Conservation (phyloP, 768 basidiomycete species). For the Collybia sp. region DNA sequence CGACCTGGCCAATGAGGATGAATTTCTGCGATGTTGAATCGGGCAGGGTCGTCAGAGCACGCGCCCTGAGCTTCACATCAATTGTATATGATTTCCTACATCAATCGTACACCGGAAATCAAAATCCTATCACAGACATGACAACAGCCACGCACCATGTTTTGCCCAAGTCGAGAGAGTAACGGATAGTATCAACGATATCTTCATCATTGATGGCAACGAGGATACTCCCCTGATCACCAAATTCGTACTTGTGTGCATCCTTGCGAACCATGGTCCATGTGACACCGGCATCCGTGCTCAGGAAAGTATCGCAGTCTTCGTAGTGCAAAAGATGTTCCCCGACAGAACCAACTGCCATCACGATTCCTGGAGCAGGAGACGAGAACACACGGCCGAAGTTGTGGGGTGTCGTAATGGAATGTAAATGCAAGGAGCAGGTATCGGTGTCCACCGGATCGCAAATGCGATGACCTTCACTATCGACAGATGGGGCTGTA, state of each 20-base stretch:
- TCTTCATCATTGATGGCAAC: slow-evolving; percentile 87
- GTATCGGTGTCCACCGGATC: slow-evolving; percentile 45
- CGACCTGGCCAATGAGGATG: slow-evolving; percentile 76
- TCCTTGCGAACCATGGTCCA: slow-evolving; percentile 77
- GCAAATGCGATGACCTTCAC: slow-evolving; percentile 65
- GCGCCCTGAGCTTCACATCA: slow-evolving; percentile 65
- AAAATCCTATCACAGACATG: not conserved
- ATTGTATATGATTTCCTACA: slow-evolving; percentile 68
- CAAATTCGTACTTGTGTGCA: slow-evolving; percentile 95
- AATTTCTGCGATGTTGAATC: slow-evolving; percentile 98
- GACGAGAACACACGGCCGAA: slow-evolving; percentile 93
- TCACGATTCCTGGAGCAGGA: slow-evolving; percentile 88
- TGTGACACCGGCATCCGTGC: slow-evolving; percentile 80
- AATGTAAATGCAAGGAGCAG: slow-evolving; percentile 90
- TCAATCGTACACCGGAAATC: not conserved
- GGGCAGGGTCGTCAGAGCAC: slow-evolving; percentile 81
- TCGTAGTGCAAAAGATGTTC: slow-evolving; percentile 63
- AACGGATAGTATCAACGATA: slow-evolving; percentile 58
- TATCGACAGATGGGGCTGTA: slow-evolving; percentile 49
- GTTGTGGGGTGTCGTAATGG: slow-evolving; percentile 90
- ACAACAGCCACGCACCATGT: slow-evolving; percentile 58
- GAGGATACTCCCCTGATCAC: slow-evolving; percentile 79
- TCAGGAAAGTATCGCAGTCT: slow-evolving; percentile 91
- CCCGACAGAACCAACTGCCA: slow-evolving; percentile 95
- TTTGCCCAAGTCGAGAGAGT: slow-evolving; percentile 79